Evolutionary conservation across 2,329 filamentous ascomycete genomes (phyloP).

Genomic region (Orbilia ellipsospora): DNA sequence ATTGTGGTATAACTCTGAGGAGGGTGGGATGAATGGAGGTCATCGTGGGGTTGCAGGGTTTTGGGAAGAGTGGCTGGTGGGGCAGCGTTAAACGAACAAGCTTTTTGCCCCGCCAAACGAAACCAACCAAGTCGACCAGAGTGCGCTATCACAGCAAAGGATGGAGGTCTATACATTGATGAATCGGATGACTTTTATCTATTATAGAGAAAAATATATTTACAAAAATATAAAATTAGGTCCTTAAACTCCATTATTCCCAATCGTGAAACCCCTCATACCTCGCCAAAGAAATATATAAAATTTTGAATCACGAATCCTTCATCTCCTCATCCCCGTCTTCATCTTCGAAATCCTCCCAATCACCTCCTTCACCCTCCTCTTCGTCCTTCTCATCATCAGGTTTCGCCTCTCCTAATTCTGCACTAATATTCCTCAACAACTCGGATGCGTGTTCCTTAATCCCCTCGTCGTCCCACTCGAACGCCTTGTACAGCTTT

Average conservation of each 20-base stretch:
- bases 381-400: constrained; percentile 68
- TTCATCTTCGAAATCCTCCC: constrained; percentile 57
- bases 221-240: not conserved
- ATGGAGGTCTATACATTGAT: not conserved
- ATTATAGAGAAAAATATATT: not conserved
- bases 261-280: not conserved
- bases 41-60: constrained; percentile 7
- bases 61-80: constrained; percentile 12
- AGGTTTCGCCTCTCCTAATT: constrained; percentile 71
- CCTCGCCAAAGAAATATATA: not conserved
- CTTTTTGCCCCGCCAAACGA: constrained; percentile 47
- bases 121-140: not conserved
- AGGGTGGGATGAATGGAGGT: constrained; percentile 7
- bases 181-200: not conserved
- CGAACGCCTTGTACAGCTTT: constrained; percentile 76
- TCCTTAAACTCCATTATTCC: constrained; percentile 4
- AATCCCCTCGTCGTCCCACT: constrained; percentile 86
- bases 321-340: constrained; percentile 13
- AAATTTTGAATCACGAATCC: constrained; percentile 9
- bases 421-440: constrained; percentile 71
- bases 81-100: constrained; percentile 28
- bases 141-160: not conserved
- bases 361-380: constrained; percentile 65
- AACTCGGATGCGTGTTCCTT: constrained; percentile 80
- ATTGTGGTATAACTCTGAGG: constrained; percentile 20